These are phyloP conservation scores for Neurospora terricola DNA, from an alignment of 495 filamentous ascomycete species.

Conservation along the genomic window DNA sequence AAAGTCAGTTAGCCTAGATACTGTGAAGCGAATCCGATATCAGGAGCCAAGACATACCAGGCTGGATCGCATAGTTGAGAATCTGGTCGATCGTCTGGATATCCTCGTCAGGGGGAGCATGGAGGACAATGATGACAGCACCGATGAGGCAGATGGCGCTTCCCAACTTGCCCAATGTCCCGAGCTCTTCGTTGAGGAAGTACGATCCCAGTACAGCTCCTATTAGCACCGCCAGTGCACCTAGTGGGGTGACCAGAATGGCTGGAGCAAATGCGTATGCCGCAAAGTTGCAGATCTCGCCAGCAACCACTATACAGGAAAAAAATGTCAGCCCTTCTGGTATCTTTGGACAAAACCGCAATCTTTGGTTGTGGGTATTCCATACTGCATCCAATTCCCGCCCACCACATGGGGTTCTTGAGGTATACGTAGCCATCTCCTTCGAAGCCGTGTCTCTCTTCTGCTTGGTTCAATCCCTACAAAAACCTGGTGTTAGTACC, in stretches of 20 bases:
- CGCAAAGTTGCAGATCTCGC: slow-evolving; percentile 92
- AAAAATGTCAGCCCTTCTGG: slow-evolving; percentile 12
- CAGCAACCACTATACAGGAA: slow-evolving; percentile 52
- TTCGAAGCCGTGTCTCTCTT: slow-evolving; percentile 86
- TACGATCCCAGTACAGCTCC: slow-evolving; percentile 91
- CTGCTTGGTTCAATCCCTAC: slow-evolving; percentile 82
- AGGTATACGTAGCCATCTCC: slow-evolving; percentile 94
- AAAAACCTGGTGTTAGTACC: slow-evolving; percentile 13
- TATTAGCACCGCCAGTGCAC: slow-evolving; percentile 87
- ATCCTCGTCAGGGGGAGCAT: slow-evolving; percentile 88
- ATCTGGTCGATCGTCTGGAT: slow-evolving; percentile 84
- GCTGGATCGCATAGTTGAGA: slow-evolving; percentile 74
- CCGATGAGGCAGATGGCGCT: slow-evolving; percentile 95
- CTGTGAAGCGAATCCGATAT: neutral
- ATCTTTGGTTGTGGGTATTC: neutral
- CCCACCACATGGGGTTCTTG: slow-evolving; percentile 91
- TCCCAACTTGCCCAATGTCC: slow-evolving; percentile 81
- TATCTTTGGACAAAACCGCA: neutral
- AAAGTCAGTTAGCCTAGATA: slow-evolving; percentile 16
- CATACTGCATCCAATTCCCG: slow-evolving; percentile 78
- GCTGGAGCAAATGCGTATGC: slow-evolving; percentile 97
- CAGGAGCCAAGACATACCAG: slow-evolving; percentile 48
- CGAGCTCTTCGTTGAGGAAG: slow-evolving; percentile 81
- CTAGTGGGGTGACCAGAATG: slow-evolving; percentile 90
- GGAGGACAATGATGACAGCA: slow-evolving; percentile 92